These are phyloP conservation scores for Cardamine occulta DNA, from an alignment of 345 rosid genomes.

Conservation along the genomic window DNA sequence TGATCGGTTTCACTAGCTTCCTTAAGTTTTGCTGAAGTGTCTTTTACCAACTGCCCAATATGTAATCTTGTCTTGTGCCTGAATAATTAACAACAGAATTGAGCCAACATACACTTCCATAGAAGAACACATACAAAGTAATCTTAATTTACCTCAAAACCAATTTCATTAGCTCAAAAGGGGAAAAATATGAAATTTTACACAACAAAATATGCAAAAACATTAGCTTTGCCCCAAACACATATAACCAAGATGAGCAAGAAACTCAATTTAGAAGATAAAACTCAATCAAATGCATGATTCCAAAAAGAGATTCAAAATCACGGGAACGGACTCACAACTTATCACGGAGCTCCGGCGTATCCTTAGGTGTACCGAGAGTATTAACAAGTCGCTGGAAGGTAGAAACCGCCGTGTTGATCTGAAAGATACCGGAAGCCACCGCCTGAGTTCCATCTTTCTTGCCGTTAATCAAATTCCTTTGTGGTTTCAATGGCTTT, in stretches of 20 bases:
- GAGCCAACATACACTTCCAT: background rate
- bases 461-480: conserved; percentile 51
- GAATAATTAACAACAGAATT: conserved; percentile 24
- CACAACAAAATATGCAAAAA: background rate
- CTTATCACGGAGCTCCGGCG: conserved; percentile 89
- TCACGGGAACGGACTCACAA: conserved; percentile 61
- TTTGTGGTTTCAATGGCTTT: conserved; percentile 51
- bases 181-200: background rate
- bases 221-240: background rate
- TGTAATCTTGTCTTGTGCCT: conserved; percentile 79
- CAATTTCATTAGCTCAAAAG: background rate
- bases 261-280: background rate
- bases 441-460: conserved; percentile 77
- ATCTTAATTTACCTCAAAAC: background rate
- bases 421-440: conserved; percentile 89
- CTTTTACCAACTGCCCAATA: conserved; percentile 74
- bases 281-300: background rate
- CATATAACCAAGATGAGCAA: no score
- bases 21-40: conserved; percentile 77
- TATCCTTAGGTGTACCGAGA: conserved; percentile 92
- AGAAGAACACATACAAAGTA: background rate
- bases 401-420: conserved; percentile 85
- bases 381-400: conserved; percentile 85
- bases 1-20: conserved; percentile 83
- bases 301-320: background rate